phyloP scores from a whole-genome alignment of 192 early-diverging fungal genomes.

The Lobosporangium transversale region DNA sequence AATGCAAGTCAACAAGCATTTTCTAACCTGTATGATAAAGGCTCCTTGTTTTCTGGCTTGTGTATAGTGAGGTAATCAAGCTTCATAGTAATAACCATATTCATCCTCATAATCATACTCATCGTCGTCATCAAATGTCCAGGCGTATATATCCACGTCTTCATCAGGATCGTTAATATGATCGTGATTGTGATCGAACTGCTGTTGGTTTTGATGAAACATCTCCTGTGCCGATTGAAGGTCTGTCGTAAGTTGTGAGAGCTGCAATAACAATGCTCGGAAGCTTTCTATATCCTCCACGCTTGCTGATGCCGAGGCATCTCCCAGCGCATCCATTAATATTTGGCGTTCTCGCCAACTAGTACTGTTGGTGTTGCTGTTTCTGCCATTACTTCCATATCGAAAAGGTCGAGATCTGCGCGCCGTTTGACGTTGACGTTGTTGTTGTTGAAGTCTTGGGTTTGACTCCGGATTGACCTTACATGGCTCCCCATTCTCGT shows the following conservation, averaged over 20 bases:
- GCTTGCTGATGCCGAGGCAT: background rate
- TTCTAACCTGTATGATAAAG: too few relatives aligned
- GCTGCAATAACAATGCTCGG: too few relatives aligned
- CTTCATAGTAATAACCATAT: background rate
- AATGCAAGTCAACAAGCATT: too few relatives aligned
- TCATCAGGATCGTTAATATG: constrained; percentile 5
- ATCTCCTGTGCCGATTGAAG: too few relatives aligned
- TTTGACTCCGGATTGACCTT: constrained; percentile 33
- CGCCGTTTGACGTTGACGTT: background rate
- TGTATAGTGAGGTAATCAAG: too few relatives aligned
- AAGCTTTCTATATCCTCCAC: background rate
- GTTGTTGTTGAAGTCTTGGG: constrained; percentile 11
- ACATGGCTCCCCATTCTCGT: constrained; percentile 23
- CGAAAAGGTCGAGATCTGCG: too few relatives aligned
- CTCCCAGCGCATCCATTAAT: background rate
- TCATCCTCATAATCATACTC: constrained; percentile 11
- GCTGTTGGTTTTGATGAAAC: too few relatives aligned
- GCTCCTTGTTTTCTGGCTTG: too few relatives aligned
- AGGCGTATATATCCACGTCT: too few relatives aligned
- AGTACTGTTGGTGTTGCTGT: background rate
- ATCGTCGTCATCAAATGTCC: constrained; percentile 12
- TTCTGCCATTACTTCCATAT: background rate
- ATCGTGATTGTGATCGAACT: background rate
- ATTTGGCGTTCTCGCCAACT: background rate
- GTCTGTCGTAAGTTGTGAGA: too few relatives aligned